Base-by-base conservation (phyloP, 306 rosid species). In the Gillenia trifoliata region DNA sequence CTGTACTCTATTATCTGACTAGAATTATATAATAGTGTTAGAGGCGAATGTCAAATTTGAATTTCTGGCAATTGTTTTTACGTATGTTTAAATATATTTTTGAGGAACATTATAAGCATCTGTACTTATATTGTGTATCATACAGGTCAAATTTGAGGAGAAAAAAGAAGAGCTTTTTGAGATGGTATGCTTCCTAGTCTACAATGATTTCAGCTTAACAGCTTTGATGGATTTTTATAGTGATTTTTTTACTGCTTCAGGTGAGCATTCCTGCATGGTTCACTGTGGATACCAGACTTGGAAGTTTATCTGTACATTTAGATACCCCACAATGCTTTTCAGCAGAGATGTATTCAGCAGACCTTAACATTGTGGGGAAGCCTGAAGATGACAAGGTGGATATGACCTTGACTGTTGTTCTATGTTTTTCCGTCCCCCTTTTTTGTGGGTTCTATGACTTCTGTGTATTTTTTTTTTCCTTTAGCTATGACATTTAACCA, bases 181-280 rank as follows among this genome's bases (percentile, higher is more conserved):
- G 89, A 95, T 87, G 96, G 99, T 95, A 84, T 47, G 76, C 67
- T 72, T 76, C 66, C 71, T 77, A 54, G 26, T 75, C 77, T 72
- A 40, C 38, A 30, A 30, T 65, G 75, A 55, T 75, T 81, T 41
- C 22, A 34, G 75, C 28, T 65, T 62, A 66, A 80, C 56, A 67
- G 71, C 69, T 59, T 29, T 43, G 66, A 74, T 80, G 33, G 68
- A 63, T 49, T 68, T 83, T 78, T 66, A 54, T 76, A 33, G 25
- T 66, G 73, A 72, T 54, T 40, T 77, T 25, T 71, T 47, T 69
- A 68, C 64, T 85, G 76, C 79, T 84, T 80, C 91, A 95, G 99
- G 98, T 95, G 71, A 95, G 98, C 79, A 92, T 95, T 85, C 97
- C 97, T 11, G 85, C 97, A 49, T 95, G 99, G 99, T 92, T 95